Conservation (phyloP, 768 basidiomycete species). For the Mycena vitilis region DNA sequence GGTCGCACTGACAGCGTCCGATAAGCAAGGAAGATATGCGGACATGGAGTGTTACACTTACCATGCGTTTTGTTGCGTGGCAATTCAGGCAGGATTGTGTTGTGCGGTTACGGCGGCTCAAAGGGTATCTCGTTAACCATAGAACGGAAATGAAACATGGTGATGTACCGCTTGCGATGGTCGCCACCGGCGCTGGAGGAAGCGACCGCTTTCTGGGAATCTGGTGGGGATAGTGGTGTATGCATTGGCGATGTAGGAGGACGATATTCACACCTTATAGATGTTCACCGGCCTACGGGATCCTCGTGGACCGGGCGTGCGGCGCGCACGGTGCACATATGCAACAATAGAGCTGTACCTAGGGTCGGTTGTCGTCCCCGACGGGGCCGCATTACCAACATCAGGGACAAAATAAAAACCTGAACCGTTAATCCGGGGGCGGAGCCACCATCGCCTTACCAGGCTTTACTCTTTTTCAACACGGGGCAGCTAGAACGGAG, state of each 20-base stretch:
- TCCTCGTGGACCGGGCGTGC: neutral
- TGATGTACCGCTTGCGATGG: constrained; percentile 30
- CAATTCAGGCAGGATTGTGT: constrained; percentile 33
- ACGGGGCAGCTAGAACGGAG: too few relatives aligned
- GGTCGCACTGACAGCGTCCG: constrained; percentile 14
- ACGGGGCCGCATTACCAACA: neutral
- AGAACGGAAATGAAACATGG: too few relatives aligned
- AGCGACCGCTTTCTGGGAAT: neutral
- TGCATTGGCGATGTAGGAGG: constrained; percentile 7
- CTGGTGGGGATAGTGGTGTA: constrained; percentile 15
- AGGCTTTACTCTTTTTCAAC: too few relatives aligned
- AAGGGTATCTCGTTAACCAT: neutral
- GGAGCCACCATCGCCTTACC: too few relatives aligned
- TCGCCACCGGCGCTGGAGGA: constrained; percentile 15
- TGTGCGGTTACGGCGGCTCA: constrained; percentile 31
- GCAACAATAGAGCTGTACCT: neutral
- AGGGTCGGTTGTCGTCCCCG: neutral
- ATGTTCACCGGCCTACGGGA: constrained; percentile 24
- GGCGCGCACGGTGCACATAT: neutral
- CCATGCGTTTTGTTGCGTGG: constrained; percentile 33
- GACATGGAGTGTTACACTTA: neutral
- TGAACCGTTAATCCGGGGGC: too few relatives aligned
- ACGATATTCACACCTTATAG: constrained; percentile 15
- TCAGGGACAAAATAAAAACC: too few relatives aligned
- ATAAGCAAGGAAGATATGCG: neutral